Base-by-base conservation (phyloP, 306 rosid species). In the Spatholobus suberectus region DNA sequence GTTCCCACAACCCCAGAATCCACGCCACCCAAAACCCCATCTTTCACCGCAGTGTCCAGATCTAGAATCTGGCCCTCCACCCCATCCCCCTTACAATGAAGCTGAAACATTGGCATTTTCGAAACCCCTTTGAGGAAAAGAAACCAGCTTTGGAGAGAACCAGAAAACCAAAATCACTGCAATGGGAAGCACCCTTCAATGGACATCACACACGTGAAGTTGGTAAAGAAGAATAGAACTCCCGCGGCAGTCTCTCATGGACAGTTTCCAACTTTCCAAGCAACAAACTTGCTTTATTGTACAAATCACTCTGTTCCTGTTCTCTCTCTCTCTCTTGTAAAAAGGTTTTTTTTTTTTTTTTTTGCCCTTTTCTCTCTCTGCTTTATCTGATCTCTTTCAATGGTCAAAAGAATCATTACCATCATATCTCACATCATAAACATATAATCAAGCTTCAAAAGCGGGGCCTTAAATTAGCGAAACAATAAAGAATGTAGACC, bases 11-110 rank as follows among this genome's bases (percentile, higher is more conserved):
- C 74, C 47, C 85, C 89, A 70, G 80, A 86, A 21, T 58, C 90
- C 65, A 82, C 87, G 13, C 89, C 87, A 27, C 89, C 91, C 69
- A 87, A 59, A 52, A 87, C 87, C 40, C 93, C 93, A 57, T 90
- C 93, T 68, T 90, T 90, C 38, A 90, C 90, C 14, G 93, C 91
- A n/a, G 93, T 85, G 52, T 86, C 93, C 87, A 90, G 89, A 90
- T 90, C 93, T 79, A 90, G 81, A 79, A 90, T 85, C 77, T 81
- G 89, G 65, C 91, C 91, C 40, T 88, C 91, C n/a, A 89, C 85
- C 20, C 90, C 85, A 21, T 79, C 87, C 65, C 87, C 52, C 80
- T 81, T 89, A 29, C 69, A 14, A 10, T 82, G 57, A 66, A 87
- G 82, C 88, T 83, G 80, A 76, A 81, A 90, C 93, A 90, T 90